phyloP scores from a whole-genome alignment of 768 basidiomycete species.

The Mycena chlorophos region DNA sequence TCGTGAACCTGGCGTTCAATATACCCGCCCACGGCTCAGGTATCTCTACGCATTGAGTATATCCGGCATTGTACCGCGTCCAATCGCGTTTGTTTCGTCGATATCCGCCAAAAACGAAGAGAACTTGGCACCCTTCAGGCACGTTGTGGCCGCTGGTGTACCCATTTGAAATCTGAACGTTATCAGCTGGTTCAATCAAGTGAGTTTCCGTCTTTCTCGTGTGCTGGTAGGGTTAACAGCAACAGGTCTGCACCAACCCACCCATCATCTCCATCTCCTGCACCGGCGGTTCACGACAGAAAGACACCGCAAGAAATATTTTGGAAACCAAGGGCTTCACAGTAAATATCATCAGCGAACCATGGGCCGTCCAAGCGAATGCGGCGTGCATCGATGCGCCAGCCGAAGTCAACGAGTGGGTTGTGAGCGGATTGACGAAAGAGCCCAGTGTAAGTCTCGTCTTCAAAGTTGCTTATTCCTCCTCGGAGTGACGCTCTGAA shows the following conservation, averaged over 20 bases:
- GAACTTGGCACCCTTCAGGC: constrained; percentile 66
- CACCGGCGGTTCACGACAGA: constrained; percentile 31
- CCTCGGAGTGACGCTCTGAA: not conserved
- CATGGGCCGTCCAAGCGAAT: constrained; percentile 62
- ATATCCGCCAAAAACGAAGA: constrained; percentile 48
- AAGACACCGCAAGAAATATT: constrained; percentile 71
- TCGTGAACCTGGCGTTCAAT: too few species aligned
- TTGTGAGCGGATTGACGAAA: constrained; percentile 58
- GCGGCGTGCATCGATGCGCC: constrained; percentile 53
- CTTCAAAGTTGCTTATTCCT: not conserved
- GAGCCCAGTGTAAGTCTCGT: constrained; percentile 49
- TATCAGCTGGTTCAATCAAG: constrained; percentile 47
- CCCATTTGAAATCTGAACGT: not conserved
- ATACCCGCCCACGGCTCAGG: constrained; percentile 19
- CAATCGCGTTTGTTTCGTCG: constrained; percentile 71
- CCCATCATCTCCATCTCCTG: constrained; percentile 60
- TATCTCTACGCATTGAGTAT: constrained; percentile 48
- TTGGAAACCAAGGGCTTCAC: constrained; percentile 62
- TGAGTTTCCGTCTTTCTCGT: constrained; percentile 8
- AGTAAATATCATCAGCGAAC: constrained; percentile 74
- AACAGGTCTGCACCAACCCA: constrained; percentile 55
- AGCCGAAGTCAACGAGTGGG: constrained; percentile 56
- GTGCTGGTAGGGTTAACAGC: not conserved
- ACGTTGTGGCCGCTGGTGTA: not conserved
- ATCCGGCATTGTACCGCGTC: constrained; percentile 62